A percentile compares a stretch with the other conserved stretches of the same genome.
These are phyloP conservation scores for Nowakowskiella sp. DNA, from an alignment of 192 early-diverging fungal species.

Conservation along the genomic window DNA sequence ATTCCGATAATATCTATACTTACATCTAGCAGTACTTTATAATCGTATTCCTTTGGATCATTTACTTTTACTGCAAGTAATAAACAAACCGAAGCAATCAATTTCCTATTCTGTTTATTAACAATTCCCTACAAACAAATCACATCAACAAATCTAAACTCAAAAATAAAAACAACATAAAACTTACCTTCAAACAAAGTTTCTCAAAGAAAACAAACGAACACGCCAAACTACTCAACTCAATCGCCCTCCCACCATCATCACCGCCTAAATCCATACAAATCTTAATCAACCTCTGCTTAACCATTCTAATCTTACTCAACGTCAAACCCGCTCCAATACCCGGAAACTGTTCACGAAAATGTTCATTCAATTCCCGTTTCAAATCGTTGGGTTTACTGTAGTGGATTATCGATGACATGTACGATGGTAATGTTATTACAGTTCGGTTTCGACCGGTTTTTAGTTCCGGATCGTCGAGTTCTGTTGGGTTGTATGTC, in stretches of 20 bases:
- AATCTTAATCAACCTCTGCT: slow-evolving; percentile 55
- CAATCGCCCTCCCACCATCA: slow-evolving; percentile 61
- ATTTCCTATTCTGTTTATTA: slow-evolving; percentile 60
- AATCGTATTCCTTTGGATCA: slow-evolving; percentile 66
- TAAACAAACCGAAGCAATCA: slow-evolving; percentile 70
- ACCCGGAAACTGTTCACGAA: slow-evolving; percentile 69
- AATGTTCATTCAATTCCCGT: slow-evolving; percentile 80
- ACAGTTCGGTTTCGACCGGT: slow-evolving; percentile 71
- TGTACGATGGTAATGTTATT: slow-evolving; percentile 69
- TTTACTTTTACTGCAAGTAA: slow-evolving; percentile 80
- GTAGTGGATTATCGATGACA: slow-evolving; percentile 81
- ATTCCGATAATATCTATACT: slow-evolving; percentile 4
- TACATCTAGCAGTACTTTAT: slow-evolving; percentile 51
- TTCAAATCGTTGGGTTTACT: slow-evolving; percentile 73
- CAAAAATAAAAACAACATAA: neutral
- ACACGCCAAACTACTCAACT: slow-evolving; percentile 80
- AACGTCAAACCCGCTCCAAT: slow-evolving; percentile 75
- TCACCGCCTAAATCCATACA: slow-evolving; percentile 13
- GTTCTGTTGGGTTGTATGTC: slow-evolving; percentile 73
- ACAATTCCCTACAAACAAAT: slow-evolving; percentile 56
- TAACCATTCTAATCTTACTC: slow-evolving; percentile 79
- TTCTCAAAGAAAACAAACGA: slow-evolving; percentile 96
- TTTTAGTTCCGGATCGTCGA: slow-evolving; percentile 83
- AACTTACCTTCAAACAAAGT: slow-evolving; percentile 65
- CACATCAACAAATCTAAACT: too few relatives aligned